Evolutionary conservation across 2,329 filamentous ascomycete species (phyloP), one percentile per base, ranked within the genome.

Genomic region (Cladophialophora carrionii): DNA sequence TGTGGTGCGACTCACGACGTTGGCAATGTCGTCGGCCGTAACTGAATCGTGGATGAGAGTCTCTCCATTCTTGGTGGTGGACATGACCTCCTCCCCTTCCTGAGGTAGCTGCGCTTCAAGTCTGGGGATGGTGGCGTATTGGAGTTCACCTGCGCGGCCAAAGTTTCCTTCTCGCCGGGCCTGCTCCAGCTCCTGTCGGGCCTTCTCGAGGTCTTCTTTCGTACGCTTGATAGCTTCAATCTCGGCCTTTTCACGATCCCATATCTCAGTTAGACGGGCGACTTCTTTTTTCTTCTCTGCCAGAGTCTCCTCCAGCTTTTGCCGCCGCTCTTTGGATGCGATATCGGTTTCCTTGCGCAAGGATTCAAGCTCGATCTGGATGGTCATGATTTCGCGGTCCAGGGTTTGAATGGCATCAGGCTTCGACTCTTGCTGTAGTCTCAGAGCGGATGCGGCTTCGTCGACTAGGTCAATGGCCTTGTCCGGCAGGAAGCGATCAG

Each of bases 401-500:
- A 98, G 85, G 57, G 90, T 87, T 80, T 96, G 91, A 37, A 99
- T 97, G 8, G 94, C 88, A 71, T 98, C 95, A 0, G 95, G 95
- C 72, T 97, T 98, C 72, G 92, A 96, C 77, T 99, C 95, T 77
- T 98, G 95, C 74, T 98, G 94, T 34, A 98, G 79, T 52, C 96
- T 88, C 9, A 98, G 81, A 24, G 92, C 92, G 66, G 91, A 96
- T 1, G 94, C 93, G 9, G 95, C 95, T 78, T 98, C 95, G 70
- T 98, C 95, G 76, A 99, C 95, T 17, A 98, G 79, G 76, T 98
- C 95, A 68, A 99, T 98, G 2, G 95, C 95, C 76, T 98, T 98
- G 78, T 99, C 95, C 0, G 95, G 95, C 0, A 98, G 82, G 78
- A 96, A 98, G 1, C 95, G 89, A 74, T 98, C 94, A 14, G 93